Percentiles rank a stretch among this genome's conserved stretches.
Evolutionary conservation across 129 eudicot species (phyloP).

Genomic region (Cynara cardunculus): DNA sequence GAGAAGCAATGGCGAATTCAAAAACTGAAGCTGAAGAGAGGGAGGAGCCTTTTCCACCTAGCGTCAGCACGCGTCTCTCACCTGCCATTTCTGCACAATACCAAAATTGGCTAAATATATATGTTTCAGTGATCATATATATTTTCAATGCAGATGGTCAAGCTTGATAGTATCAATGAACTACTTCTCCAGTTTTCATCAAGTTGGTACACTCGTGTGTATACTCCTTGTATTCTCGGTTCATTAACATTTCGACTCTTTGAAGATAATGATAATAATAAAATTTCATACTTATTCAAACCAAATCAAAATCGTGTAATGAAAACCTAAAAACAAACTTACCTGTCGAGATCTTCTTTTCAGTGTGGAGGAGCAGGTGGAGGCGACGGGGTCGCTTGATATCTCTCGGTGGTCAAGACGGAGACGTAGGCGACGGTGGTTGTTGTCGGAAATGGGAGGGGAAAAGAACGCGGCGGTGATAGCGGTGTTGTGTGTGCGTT

Average conservation of each 20-base stretch:
- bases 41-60: slow-evolving; percentile 72
- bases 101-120: background rate
- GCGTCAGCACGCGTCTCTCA: slow-evolving; percentile 29
- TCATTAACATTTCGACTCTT: background rate
- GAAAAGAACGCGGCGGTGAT: background rate
- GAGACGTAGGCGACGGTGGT: background rate
- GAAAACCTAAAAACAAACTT: background rate
- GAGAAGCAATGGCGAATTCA: slow-evolving; percentile 37
- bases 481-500: background rate
- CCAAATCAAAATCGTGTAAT: background rate
- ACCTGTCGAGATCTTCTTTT: background rate
- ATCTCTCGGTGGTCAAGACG: background rate
- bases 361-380: background rate
- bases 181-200: background rate
- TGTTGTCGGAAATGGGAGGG: background rate
- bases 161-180: background rate
- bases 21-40: slow-evolving; percentile 51
- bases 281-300: background rate
- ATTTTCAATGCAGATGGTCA: background rate
- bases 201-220: background rate
- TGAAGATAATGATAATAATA: background rate
- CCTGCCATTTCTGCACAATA: slow-evolving; percentile 32
- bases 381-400: background rate
- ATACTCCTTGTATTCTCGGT: background rate
- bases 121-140: background rate